Evolutionary conservation across 2,329 filamentous ascomycete genomes (phyloP).

Genomic region (Cladobotryum protrusum): DNA sequence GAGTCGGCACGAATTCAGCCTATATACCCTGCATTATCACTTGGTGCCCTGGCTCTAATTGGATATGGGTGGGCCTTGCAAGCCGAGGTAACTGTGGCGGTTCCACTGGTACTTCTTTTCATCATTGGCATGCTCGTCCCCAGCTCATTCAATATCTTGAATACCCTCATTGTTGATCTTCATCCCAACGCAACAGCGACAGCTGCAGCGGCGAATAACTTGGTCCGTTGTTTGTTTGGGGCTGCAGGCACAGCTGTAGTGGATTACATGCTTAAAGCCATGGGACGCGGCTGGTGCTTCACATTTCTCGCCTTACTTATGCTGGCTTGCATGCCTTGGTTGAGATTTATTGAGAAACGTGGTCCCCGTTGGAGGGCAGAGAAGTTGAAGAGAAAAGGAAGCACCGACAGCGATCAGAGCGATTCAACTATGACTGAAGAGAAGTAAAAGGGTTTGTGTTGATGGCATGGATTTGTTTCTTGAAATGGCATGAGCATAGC

Average conservation of each 20-base stretch:
- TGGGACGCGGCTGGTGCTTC: conserved; percentile 59
- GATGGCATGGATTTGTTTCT: conserved; percentile 1
- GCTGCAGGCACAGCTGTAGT: conserved; percentile 55
- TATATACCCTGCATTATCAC: conserved; percentile 46
- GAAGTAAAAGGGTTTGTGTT: background rate
- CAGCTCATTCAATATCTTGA: conserved; percentile 57
- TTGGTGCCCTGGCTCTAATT: conserved; percentile 48
- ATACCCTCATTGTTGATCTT: conserved; percentile 57
- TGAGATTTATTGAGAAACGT: conserved; percentile 43
- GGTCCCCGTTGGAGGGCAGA: conserved; percentile 47
- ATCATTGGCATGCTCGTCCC: conserved; percentile 53
- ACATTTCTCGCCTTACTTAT: conserved; percentile 51
- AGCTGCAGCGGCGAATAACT: conserved; percentile 57
- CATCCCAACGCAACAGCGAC: conserved; percentile 56
- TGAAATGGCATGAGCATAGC: conserved; percentile 8
- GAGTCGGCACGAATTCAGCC: conserved; percentile 50
- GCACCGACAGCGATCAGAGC: conserved; percentile 5
- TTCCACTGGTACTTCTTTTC: conserved; percentile 50
- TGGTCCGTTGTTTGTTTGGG: conserved; percentile 55
- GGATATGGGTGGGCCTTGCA: conserved; percentile 54
- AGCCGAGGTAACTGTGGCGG: conserved; percentile 43
- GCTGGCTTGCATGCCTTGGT: conserved; percentile 39
- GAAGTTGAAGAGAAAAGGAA: conserved; percentile 34
- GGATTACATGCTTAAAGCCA: conserved; percentile 47
- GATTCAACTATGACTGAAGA: background rate